Base-by-base conservation (phyloP, 129 eudicot species). In the Escallonia herrerae region DNA sequence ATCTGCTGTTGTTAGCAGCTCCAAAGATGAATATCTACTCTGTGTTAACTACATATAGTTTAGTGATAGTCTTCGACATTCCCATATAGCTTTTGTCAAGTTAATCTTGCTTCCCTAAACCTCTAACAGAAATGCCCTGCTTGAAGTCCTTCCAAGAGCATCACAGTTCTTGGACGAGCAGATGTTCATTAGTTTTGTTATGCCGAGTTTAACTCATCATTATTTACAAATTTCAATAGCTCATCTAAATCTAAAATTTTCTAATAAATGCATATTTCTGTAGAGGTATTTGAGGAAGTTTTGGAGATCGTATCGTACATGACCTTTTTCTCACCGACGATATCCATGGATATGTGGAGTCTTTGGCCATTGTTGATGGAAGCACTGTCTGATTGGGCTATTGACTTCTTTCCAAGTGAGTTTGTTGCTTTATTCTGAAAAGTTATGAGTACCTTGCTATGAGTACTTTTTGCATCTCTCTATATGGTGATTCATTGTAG, bases 311-410 rank as follows among this genome's bases (percentile, higher is more conserved):
- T 86, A 46, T 93, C 99, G 4, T 89, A 94, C 74, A 83, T 94
- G 97, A 89, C 99, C 9, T 93, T 93, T 65, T 93, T 83, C 72
- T 93, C 93, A 15, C 97, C 99, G 38, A 82, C 93, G 43, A 89
- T 94, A 68, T 94, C 99, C 55, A 14, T 94, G 87, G 97, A 94
- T 53, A 94, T 94, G 99, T 94, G 99, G 99, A 86, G 86, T 72
- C 97, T 94, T 46, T 94, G 99, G 99, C 95, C 99, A 15, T 81
- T 89, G 60, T 71, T 94, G 86, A 75, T 77, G 72, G 97, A 89
- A 74, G 99, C 95, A 47, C 82, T 94, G 65, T 70, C 86, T 66
- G 99, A 94, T 45, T 94, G 99, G 99, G 99, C 95, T 71, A 86
- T 94, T 74, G 97, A 94, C 63, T 94, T 83, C 73, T 94, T 94